Percentiles rank a stretch among this genome's conserved stretches.
phyloP scores from a whole-genome alignment of 768 basidiomycete species.

The Kwoniella dejecticola region DNA sequence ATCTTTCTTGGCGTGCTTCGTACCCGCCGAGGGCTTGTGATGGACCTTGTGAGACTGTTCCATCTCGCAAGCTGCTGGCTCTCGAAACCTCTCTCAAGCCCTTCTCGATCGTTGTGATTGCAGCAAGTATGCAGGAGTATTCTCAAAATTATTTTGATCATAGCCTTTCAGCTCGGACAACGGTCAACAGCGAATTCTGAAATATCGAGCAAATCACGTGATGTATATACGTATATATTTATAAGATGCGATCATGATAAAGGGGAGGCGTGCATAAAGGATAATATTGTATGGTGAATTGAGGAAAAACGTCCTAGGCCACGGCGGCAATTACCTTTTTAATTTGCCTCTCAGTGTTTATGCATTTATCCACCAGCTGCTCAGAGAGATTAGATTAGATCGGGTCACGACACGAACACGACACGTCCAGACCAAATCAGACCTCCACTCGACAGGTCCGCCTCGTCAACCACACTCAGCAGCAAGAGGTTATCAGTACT shows the following conservation, averaged over 20 bases:
- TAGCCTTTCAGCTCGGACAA: too few species aligned
- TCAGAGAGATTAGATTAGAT: neutral
- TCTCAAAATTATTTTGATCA: too few species aligned
- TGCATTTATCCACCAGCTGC: neutral
- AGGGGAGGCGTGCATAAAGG: neutral
- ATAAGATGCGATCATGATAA: too few species aligned
- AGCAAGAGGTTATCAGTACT: too few species aligned
- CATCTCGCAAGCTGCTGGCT: slow-evolving; percentile 27
- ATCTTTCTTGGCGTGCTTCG: slow-evolving; percentile 75
- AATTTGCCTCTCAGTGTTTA: neutral
- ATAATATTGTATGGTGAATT: neutral
- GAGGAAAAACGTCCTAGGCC: neutral
- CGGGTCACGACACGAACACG: neutral
- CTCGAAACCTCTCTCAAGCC: neutral
- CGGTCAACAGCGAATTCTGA: too few species aligned
- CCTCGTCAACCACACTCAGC: too few species aligned
- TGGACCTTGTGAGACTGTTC: slow-evolving; percentile 81
- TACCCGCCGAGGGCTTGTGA: slow-evolving; percentile 69
- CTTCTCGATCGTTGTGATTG: neutral
- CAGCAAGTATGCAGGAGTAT: neutral
- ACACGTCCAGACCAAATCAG: neutral
- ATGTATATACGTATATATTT: too few species aligned
- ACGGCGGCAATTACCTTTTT: slow-evolving; percentile 14
- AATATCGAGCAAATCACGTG: too few species aligned
- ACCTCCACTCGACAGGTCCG: slow-evolving; percentile 43